Percentiles rank a stretch among this genome's conserved stretches.
phyloP scores from a whole-genome alignment of 2,329 filamentous ascomycete species.

The Ceratocystis diversiconidia region DNA sequence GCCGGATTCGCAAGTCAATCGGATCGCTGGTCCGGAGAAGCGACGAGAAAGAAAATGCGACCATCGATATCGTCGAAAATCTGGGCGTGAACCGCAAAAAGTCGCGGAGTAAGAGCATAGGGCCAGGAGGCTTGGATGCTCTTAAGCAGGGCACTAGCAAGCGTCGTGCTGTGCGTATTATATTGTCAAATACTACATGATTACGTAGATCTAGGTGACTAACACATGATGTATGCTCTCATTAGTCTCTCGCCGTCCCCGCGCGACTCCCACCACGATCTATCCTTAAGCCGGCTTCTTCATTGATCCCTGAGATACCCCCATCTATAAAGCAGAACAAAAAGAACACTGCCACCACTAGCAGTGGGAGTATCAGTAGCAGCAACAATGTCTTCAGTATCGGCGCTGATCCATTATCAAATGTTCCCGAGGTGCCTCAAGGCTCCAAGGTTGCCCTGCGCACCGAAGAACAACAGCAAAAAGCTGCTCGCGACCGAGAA shows the following conservation, averaged over 20 bases:
- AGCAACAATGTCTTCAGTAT: constrained; percentile 12
- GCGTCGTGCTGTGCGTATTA: constrained; percentile 53
- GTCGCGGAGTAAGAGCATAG: constrained; percentile 88
- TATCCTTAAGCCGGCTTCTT: constrained; percentile 69
- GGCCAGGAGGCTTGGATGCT: constrained; percentile 76
- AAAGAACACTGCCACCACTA: background rate
- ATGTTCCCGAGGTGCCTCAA: constrained; percentile 21
- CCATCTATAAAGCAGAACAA: constrained; percentile 21
- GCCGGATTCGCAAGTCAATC: constrained; percentile 57
- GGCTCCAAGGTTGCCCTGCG: constrained; percentile 44
- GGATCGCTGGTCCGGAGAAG: constrained; percentile 39
- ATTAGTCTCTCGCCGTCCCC: constrained; percentile 42
- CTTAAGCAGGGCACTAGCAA: constrained; percentile 64
- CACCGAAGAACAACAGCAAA: constrained; percentile 57
- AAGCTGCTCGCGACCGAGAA: constrained; percentile 53
- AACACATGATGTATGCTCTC: background rate
- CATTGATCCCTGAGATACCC: constrained; percentile 48
- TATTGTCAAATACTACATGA: background rate
- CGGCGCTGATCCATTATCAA: constrained; percentile 15
- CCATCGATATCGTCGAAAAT: constrained; percentile 46
- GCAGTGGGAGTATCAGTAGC: background rate
- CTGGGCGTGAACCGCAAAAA: constrained; percentile 46
- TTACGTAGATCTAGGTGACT: background rate
- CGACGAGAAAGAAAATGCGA: constrained; percentile 61
- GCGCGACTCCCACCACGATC: constrained; percentile 44